Base-by-base conservation (phyloP, 768 basidiomycete genomes). In the Lentinula sp. region DNA sequence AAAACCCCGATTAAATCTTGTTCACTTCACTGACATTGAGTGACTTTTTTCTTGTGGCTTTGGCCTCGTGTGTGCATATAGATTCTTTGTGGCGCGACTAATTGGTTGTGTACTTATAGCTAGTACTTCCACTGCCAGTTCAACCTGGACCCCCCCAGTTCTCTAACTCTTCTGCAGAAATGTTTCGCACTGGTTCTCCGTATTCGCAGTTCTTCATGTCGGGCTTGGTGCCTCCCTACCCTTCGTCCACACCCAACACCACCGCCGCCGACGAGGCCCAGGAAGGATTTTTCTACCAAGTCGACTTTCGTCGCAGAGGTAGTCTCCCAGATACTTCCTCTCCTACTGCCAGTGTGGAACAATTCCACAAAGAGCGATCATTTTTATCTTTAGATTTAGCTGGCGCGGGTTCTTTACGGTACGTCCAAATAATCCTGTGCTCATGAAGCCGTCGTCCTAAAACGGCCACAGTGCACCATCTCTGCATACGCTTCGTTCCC, bases 321-420 rank as follows among this genome's bases (percentile, higher is more conserved):
- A 76, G 73, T 69, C 69, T 77, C 10, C 77, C 76, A 52, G 71
- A 72, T 15, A 71, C 74, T 65, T 77, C 79, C 70, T 79, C 10
- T 76, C 82, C 67, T 82, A 56, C 55, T 5, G 4, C 55, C n/a
- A 56, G 15, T 56, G 23, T 56, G 4, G 82, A 67, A 77, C 81
- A 61, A 81, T 81, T 1, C 68, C 81, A 46, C 76, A 60, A 66
- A 49, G 73, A 79, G 62, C 79, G 82, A 45, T 88, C 87, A 2
- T 88, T 88, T 69, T 80, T 89, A 55, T 88, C 83, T 39, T 80
- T 89, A 59, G 87, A 89, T 69, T 78, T 87, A 4, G 87, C 86
- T 42, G 83, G 85, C 69, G 75, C 77, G 28, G 74, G 76, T 63
- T 77, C 75, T 3, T 68, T 74, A 59, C 72, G 68, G 74, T 58